Evolutionary conservation across 371 early-diverging fungal species (phyloP), one percentile per base, ranked within the genome.

Genomic region (Blyttiomyces sp.): DNA sequence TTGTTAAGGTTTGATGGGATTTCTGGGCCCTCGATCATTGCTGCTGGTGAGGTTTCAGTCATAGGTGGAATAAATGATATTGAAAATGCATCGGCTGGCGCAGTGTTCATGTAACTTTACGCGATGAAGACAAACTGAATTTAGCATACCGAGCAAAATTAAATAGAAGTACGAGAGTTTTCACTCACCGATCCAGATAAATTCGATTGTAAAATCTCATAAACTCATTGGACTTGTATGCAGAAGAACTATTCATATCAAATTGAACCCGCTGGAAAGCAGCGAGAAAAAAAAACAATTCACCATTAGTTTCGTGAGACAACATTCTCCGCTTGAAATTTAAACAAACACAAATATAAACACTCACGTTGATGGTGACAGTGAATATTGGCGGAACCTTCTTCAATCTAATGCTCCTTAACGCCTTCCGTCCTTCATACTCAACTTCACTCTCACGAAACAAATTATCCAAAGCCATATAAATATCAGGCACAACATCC

Each of bases 151-250:
- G 35, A 49, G 39, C 66, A 69, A 54, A 63, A n/a, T n/a, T n/a
- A n/a, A n/a, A n/a, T n/a, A n/a, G n/a, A n/a, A n/a, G n/a, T n/a
- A n/a, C n/a, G n/a, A n/a, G n/a, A n/a, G n/a, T n/a, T n/a, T n/a
- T 61, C 52, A 17, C 74, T 70, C 26, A 13, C 59, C 43, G 35
- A 50, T 64, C 52, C 57, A 64, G 17, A 58, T 45, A 21, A 17
- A 52, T 35, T 33, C 43, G 45, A 31, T 64, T 48, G 16, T 49
- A 74, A 57, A 83, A 83, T 27, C 75, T 68, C 26, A 87, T 61
- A 64, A 76, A 86, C 3, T 79, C 81, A 69, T 88, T 82, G 26
- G 81, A 79, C 60, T 88, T 88, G 69, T 84, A 84, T 9, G 83
- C 76, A 35, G 74, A 73, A n/a, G 70, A 63, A 9, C 78, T 79